Conservation (phyloP, 768 basidiomycete species). For the Termitomyces sp. region DNA sequence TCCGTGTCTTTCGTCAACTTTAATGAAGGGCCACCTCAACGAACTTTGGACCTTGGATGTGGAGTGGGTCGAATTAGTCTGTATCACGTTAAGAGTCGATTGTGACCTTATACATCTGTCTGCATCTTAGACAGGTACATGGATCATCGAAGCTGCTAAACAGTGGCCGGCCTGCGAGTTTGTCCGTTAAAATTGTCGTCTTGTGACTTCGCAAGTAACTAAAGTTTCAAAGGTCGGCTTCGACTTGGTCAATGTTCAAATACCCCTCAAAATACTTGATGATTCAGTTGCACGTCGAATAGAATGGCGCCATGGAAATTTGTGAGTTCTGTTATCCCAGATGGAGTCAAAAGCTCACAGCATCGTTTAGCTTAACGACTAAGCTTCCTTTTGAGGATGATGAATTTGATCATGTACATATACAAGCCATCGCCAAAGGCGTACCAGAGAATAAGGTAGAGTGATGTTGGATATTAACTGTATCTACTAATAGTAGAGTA, state of each 20-base stretch:
- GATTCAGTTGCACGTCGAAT: constrained; percentile 49
- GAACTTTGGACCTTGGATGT: constrained; percentile 66
- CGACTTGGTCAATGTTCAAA: constrained; percentile 72
- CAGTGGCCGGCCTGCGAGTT: constrained; percentile 63
- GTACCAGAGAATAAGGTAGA: constrained; percentile 74
- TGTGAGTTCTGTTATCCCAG: constrained; percentile 34
- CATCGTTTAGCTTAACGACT: constrained; percentile 54
- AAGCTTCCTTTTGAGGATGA: constrained; percentile 79
- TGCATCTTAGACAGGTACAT: constrained; percentile 51
- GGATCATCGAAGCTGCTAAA: constrained; percentile 70
- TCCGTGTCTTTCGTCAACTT: constrained; percentile 62
- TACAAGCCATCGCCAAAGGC: constrained; percentile 56
- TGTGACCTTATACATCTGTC: background rate
- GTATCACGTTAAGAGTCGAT: background rate
- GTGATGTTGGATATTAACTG: background rate
- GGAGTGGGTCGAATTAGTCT: constrained; percentile 44
- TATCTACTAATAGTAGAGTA: background rate
- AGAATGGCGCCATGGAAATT: constrained; percentile 73
- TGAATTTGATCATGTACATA: constrained; percentile 78
- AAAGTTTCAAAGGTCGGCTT: constrained; percentile 55
- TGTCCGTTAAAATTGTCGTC: constrained; percentile 26
- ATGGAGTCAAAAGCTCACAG: background rate
- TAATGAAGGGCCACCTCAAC: constrained; percentile 40
- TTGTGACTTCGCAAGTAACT: background rate
- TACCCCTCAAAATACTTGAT: constrained; percentile 48